These are phyloP conservation scores for Hypoxylon rubiginosum DNA, from an alignment of 2,329 filamentous ascomycete genomes.

Conservation along the genomic window DNA sequence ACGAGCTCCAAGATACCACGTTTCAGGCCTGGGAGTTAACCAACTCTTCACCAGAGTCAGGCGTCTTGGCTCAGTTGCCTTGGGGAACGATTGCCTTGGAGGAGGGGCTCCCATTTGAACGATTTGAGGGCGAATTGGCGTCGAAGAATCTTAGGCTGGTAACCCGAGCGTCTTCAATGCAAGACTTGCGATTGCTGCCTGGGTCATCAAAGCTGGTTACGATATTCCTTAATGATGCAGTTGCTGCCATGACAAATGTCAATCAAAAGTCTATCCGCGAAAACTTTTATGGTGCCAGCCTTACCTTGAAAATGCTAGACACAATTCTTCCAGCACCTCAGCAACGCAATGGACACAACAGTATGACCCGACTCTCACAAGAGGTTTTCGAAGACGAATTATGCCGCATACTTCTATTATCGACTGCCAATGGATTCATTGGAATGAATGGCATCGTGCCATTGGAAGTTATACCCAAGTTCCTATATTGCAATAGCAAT, in stretches of 20 bases:
- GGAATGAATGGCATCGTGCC: conserved; percentile 25
- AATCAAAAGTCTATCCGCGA: not conserved
- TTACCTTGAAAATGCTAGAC: conserved; percentile 14
- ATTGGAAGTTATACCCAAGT: not conserved
- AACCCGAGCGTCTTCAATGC: conserved; percentile 16
- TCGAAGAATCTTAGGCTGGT: conserved; percentile 1
- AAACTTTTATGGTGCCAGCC: conserved; percentile 1
- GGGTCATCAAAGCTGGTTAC: not conserved
- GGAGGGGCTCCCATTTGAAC: conserved; percentile 23
- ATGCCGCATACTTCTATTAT: conserved; percentile 25
- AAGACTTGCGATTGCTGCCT: conserved; percentile 7
- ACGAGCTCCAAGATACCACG: not conserved
- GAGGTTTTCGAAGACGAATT: conserved; percentile 12
- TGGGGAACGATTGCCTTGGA: not conserved
- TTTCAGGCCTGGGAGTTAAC: not conserved
- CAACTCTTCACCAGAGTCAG: not conserved
- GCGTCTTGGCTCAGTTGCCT: not conserved
- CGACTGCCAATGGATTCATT: conserved; percentile 26
- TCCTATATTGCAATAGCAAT: conserved; percentile 17
- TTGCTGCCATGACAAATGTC: conserved; percentile 8
- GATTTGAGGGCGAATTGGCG: conserved; percentile 14
- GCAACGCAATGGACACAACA: not conserved
- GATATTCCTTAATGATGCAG: conserved; percentile 7
- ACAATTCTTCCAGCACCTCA: conserved; percentile 2
- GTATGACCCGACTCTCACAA: not conserved